A percentile compares a stretch with the other conserved stretches of the same genome.
Conservation (phyloP, 1,284 basidiomycete genomes). For the Trichosporon asahii region DNA sequence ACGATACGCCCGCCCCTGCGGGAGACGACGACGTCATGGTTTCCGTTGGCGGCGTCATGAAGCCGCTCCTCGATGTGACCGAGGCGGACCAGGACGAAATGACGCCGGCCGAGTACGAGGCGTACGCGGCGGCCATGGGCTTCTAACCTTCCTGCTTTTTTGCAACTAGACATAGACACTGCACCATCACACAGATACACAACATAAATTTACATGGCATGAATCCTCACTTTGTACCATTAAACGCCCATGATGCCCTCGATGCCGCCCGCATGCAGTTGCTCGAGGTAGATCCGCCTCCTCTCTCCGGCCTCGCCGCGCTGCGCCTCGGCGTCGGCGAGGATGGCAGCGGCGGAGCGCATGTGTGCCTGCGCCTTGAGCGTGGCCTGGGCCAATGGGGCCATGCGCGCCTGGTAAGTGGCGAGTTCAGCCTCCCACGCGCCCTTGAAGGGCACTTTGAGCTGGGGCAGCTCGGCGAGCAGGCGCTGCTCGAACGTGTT, state of each 20-base stretch:
- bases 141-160: background rate
- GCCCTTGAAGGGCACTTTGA: constrained; percentile 32
- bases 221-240: background rate
- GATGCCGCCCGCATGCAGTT: constrained; percentile 28
- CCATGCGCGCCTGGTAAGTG: constrained; percentile 27
- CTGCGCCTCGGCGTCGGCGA: constrained; percentile 47
- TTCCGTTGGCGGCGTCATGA: constrained; percentile 43
- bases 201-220: constrained; percentile 5
- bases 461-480: constrained; percentile 33
- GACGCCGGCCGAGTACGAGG: constrained; percentile 52
- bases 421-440: constrained; percentile 41
- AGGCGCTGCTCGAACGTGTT: constrained; percentile 34
- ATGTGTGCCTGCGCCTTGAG: constrained; percentile 29
- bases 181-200: too few species aligned
- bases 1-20: background rate
- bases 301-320: constrained; percentile 37
- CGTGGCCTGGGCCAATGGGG: constrained; percentile 23
- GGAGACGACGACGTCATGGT: constrained; percentile 17
- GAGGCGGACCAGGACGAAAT: constrained; percentile 51
- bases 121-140: constrained; percentile 24
- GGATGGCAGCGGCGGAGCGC: constrained; percentile 33
- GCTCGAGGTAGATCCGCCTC: constrained; percentile 33
- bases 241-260: constrained; percentile 26
- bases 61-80: constrained; percentile 44
- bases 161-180: constrained; percentile 20